Evolutionary conservation across 2,329 filamentous ascomycete genomes (phyloP).

Genomic region (Colletotrichum sidae): DNA sequence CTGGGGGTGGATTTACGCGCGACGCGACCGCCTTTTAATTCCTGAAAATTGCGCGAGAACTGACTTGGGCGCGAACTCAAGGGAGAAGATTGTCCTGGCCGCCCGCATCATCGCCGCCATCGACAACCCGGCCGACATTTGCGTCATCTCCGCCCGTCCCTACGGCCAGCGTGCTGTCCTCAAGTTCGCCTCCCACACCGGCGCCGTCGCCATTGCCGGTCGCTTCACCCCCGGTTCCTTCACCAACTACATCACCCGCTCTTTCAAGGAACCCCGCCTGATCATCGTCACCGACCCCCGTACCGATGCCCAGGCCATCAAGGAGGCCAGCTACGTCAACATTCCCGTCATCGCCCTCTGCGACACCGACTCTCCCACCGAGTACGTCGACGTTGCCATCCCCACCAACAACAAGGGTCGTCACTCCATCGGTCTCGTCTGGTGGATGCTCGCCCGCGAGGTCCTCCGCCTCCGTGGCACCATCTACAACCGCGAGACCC

Average conservation of each 20-base stretch:
- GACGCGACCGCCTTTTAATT: neutral
- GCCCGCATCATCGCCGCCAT: constrained; percentile 98
- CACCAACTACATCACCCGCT: constrained; percentile 99
- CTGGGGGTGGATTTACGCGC: neutral
- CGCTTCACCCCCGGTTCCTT: constrained; percentile 99
- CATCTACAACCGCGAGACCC: constrained; percentile 92
- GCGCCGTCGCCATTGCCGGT: constrained; percentile 96
- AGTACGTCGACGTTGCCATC: constrained; percentile 99
- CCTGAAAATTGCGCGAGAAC: constrained; percentile 10
- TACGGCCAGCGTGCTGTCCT: constrained; percentile 99
- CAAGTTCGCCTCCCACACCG: constrained; percentile 99
- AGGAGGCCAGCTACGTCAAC: constrained; percentile 99
- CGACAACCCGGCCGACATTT: constrained; percentile 99
- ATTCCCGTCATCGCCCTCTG: constrained; percentile 99
- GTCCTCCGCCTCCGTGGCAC: constrained; percentile 98
- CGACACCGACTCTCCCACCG: constrained; percentile 99
- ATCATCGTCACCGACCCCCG: constrained; percentile 99
- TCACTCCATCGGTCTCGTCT: constrained; percentile 97
- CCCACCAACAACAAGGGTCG: constrained; percentile 99
- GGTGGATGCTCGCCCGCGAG: constrained; percentile 99
- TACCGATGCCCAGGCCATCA: constrained; percentile 99
- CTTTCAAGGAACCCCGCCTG: constrained; percentile 99
- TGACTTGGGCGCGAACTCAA: constrained; percentile 50
- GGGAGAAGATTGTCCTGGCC: constrained; percentile 99
- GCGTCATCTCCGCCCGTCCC: constrained; percentile 99